A percentile compares a stretch with the other conserved stretches of the same genome.
Evolutionary conservation across 1,139 yeast species (phyloP).

Genomic region (Geotrichum aggregatum): DNA sequence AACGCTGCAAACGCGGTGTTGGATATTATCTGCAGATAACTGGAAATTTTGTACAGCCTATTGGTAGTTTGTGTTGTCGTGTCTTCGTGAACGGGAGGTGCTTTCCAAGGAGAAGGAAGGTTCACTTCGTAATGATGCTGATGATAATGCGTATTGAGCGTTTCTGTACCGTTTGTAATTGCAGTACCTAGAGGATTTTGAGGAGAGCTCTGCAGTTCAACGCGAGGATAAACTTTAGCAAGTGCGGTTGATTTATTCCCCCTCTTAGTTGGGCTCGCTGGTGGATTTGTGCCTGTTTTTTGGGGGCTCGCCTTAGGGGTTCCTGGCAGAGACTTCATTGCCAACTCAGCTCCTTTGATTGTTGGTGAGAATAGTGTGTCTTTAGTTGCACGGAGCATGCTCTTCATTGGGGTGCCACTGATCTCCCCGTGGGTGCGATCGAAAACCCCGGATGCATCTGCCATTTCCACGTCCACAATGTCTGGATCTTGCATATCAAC

Average conservation of each 20-base stretch:
- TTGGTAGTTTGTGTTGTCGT: not conserved
- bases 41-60: conserved; percentile 16
- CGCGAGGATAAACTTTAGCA: not conserved
- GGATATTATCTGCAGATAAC: conserved; percentile 19
- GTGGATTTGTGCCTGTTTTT: not conserved
- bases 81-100: not conserved
- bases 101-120: conserved; percentile 14
- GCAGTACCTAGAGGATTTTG: not conserved
- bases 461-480: conserved; percentile 5
- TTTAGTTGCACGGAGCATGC: conserved; percentile 6
- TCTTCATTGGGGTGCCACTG: not conserved
- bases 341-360: conserved; percentile 20
- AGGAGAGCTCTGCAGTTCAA: not conserved
- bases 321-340: conserved; percentile 5
- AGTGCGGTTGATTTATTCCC: not conserved
- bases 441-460: not conserved
- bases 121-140: conserved; percentile 14
- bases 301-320: not conserved
- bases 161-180: not conserved
- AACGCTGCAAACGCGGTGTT: conserved; percentile 18
- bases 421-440: not conserved
- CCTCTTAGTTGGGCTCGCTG: not conserved
- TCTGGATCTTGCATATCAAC: conserved; percentile 1
- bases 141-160: conserved; percentile 6
- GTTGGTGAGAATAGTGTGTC: conserved; percentile 19